Conservation (phyloP, 2,329 filamentous ascomycete species). For the Aspergillus sp. region DNA sequence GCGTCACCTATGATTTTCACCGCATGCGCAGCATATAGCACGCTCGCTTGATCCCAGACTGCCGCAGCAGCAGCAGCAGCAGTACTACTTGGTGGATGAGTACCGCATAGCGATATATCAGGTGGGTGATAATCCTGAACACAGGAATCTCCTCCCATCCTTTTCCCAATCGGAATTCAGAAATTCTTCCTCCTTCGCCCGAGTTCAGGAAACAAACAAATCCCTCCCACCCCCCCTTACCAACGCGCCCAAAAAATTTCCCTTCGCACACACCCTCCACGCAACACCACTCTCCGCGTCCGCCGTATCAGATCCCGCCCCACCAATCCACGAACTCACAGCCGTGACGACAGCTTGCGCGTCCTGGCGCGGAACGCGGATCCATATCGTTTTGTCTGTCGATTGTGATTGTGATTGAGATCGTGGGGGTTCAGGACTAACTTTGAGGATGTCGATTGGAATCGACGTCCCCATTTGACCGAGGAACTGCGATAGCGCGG, state of each 20-base stretch:
- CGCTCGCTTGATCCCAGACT: background rate
- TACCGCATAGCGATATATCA: background rate
- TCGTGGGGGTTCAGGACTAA: conserved; percentile 23
- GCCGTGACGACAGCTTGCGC: conserved; percentile 48
- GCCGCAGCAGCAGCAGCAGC: background rate
- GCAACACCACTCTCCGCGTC: conserved; percentile 33
- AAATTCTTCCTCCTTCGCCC: background rate
- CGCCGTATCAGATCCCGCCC: conserved; percentile 26
- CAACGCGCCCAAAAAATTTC: conserved; percentile 42
- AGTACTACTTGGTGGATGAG: background rate
- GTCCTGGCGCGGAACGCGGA: conserved; percentile 52
- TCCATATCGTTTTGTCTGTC: conserved; percentile 40
- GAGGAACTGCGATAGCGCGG: conserved; percentile 53
- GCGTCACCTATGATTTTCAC: background rate
- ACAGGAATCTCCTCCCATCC: too few species aligned
- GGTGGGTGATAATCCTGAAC: too few species aligned
- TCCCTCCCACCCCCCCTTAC: conserved; percentile 39
- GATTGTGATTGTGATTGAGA: conserved; percentile 11
- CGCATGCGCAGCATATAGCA: background rate
- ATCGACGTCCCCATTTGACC: conserved; percentile 53
- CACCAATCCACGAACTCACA: conserved; percentile 52
- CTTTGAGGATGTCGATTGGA: conserved; percentile 52
- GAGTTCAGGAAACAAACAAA: conserved; percentile 35
- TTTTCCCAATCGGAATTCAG: background rate
- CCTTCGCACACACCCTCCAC: conserved; percentile 45